Conservation (phyloP, 768 basidiomycete genomes). For the Mycena maculata region DNA sequence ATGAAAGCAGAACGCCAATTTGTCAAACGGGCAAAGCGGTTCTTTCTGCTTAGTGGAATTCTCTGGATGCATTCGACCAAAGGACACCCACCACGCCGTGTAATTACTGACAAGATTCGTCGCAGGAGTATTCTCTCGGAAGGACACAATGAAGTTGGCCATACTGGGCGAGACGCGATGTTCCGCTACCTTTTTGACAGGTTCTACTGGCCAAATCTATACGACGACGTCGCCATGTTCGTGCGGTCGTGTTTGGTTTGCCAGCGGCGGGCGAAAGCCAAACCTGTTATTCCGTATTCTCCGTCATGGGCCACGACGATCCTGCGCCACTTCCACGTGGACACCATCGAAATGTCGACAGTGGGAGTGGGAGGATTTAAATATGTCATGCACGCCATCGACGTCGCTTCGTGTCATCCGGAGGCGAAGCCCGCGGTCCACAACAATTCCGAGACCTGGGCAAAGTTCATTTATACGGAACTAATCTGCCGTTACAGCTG, state of each 20-base stretch:
- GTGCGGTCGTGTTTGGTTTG: slow-evolving; percentile 47
- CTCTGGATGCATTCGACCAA: not conserved
- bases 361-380: slow-evolving; percentile 35
- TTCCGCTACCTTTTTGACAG: slow-evolving; percentile 37
- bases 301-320: slow-evolving; percentile 34
- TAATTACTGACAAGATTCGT: slow-evolving; percentile 35
- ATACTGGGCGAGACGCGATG: slow-evolving; percentile 35
- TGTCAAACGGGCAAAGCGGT: not conserved
- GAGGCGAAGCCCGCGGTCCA: slow-evolving; percentile 37
- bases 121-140: slow-evolving; percentile 30
- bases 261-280: slow-evolving; percentile 37
- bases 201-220: slow-evolving; percentile 52
- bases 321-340: slow-evolving; percentile 40
- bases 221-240: slow-evolving; percentile 42
- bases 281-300: slow-evolving; percentile 36
- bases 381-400: slow-evolving; percentile 41
- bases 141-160: slow-evolving; percentile 38
- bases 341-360: slow-evolving; percentile 44
- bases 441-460: slow-evolving; percentile 31
- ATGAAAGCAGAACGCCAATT: too few species aligned
- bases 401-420: slow-evolving; percentile 36
- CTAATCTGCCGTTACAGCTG: slow-evolving; percentile 42
- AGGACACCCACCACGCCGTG: slow-evolving; percentile 11
- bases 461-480: slow-evolving; percentile 45
- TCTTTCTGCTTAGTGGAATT: not conserved